Evolutionary conservation across 371 early-diverging fungal species (phyloP).

Genomic region (Lichtheimia ramosa): DNA sequence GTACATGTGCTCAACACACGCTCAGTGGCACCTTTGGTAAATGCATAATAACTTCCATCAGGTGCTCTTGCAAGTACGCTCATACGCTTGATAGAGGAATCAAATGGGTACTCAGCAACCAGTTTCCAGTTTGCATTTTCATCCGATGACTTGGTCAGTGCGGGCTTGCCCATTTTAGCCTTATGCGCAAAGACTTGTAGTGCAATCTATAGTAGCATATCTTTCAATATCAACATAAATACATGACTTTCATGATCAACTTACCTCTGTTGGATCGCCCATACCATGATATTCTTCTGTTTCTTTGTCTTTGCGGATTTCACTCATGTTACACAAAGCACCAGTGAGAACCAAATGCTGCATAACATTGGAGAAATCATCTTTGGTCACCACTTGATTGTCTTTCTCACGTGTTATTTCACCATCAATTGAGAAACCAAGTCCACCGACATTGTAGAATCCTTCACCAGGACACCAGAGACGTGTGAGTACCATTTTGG

Average conservation of each 20-base stretch:
- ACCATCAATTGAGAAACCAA: slow-evolving; percentile 53
- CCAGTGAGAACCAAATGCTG: slow-evolving; percentile 50
- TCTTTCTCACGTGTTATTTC: slow-evolving; percentile 29
- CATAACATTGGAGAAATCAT: slow-evolving; percentile 37
- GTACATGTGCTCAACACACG: slow-evolving; percentile 66
- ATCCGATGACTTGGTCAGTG: slow-evolving; percentile 38
- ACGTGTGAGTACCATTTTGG: slow-evolving; percentile 83
- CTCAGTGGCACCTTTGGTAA: slow-evolving; percentile 78
- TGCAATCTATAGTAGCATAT: slow-evolving; percentile 38
- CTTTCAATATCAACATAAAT: neutral
- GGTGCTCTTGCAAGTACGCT: slow-evolving; percentile 72
- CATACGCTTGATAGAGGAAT: slow-evolving; percentile 93
- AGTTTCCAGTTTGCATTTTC: slow-evolving; percentile 52
- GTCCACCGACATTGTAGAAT: slow-evolving; percentile 59
- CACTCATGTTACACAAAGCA: slow-evolving; percentile 76
- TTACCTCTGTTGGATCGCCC: slow-evolving; percentile 83
- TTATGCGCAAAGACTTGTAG: slow-evolving; percentile 80
- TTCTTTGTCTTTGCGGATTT: slow-evolving; percentile 59
- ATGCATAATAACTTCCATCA: slow-evolving; percentile 48
- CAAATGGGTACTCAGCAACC: slow-evolving; percentile 81
- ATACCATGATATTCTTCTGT: slow-evolving; percentile 67
- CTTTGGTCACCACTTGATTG: slow-evolving; percentile 18
- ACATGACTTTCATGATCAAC: neutral
- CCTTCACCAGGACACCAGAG: slow-evolving; percentile 73
- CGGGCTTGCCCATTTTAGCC: slow-evolving; percentile 65